Evolutionary conservation across 1,139 yeast genomes (phyloP), one percentile per base, ranked within the genome.

Genomic region (Pichia sp.): DNA sequence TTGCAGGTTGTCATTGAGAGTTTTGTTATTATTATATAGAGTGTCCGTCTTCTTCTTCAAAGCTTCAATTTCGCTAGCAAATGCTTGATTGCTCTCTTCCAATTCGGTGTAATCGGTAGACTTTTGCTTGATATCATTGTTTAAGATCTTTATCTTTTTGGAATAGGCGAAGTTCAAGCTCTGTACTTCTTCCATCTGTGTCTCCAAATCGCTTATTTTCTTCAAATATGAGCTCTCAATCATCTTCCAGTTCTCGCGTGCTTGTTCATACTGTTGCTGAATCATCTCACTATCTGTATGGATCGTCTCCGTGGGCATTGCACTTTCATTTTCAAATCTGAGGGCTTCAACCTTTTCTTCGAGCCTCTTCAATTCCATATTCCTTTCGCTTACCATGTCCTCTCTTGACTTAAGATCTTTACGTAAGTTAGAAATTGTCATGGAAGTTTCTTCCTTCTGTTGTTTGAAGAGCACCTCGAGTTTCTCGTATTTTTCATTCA

Each of bases 261-360:
- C 81, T 17, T 76, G 68, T 7, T 77, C 64, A 51, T 78, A 80
- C 49, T 80, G 87, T 10, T 72, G 65, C 49, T 81, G 88, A 19
- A 83, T 54, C 13, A 68, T 64, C 37, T 76, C 82, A 42, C 37
- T 42, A 12, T 30, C 22, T 6, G 27, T 28, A 6, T 22, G 36
- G 19, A 9, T 21, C 12, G 3, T 29, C 5, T 14, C 3, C 4
- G 32, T 23, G 30, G 29, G 36, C 33, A 30, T 28, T 22, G 32
- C 25, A 22, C 22, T 33, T 51, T 58, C 60, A 39, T 56, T 41
- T 47, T 42, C 52, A 21, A 41, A 48, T 27, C 61, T 41, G 27
- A 71, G 53, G 6, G 50, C 40, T 47, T 74, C 79, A 40, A 74
- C 57, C 41, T 70, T 72, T 31, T 57, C 58, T 50, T 74, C 79